Evolutionary conservation across 2,329 filamentous ascomycete species (phyloP).

Genomic region (Didymella glomerata): DNA sequence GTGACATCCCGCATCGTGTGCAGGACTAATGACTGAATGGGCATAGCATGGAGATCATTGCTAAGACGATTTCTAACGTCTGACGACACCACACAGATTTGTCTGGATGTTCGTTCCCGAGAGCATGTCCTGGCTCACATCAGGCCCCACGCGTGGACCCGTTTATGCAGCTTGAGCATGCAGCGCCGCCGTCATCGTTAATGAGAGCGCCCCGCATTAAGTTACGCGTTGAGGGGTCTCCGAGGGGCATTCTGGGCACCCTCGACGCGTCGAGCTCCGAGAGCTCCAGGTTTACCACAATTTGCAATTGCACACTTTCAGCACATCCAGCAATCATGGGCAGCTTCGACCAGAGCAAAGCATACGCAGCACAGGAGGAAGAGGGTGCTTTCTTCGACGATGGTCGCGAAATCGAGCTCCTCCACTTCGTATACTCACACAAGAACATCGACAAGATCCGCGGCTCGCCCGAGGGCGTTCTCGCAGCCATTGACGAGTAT

Average conservation of each 20-base stretch:
- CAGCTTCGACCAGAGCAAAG: conserved; percentile 54
- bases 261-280: conserved; percentile 35
- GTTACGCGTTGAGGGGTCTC: conserved; percentile 39
- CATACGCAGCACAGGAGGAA: conserved; percentile 58
- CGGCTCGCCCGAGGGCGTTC: conserved; percentile 69
- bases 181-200: conserved; percentile 35
- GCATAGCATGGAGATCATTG: conserved; percentile 14
- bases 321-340: conserved; percentile 37
- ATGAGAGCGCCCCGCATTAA: conserved; percentile 35
- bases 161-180: conserved; percentile 11
- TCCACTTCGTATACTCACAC: conserved; percentile 72
- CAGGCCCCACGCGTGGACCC: conserved; percentile 13
- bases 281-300: conserved; percentile 23
- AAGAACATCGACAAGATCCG: conserved; percentile 69
- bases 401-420: conserved; percentile 75
- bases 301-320: conserved; percentile 19
- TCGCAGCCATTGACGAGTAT: conserved; percentile 76
- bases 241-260: conserved; percentile 26
- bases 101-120: conserved; percentile 13
- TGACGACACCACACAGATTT: conserved; percentile 29
- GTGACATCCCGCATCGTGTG: conserved; percentile 30
- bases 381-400: conserved; percentile 65
- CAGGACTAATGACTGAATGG: conserved; percentile 9
- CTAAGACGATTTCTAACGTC: conserved; percentile 30
- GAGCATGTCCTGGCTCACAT: conserved; percentile 9